Evolutionary conservation across 768 basidiomycete genomes (phyloP).

Genomic region (Boletellus sp.): DNA sequence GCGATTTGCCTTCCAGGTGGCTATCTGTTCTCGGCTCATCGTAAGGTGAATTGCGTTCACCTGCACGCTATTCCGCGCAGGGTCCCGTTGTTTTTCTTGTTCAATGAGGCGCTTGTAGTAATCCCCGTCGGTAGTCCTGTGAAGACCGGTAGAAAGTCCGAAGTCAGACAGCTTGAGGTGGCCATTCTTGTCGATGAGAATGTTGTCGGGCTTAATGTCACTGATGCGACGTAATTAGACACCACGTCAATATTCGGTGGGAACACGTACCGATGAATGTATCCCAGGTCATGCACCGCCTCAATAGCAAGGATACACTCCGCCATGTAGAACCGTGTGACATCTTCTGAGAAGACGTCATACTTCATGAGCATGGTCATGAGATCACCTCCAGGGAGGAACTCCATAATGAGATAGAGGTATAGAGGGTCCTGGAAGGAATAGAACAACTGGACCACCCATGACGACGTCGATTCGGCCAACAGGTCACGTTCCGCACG

Average conservation of each 20-base stretch:
- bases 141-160: constrained; percentile 94
- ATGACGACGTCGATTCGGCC: constrained; percentile 93
- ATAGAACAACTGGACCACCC: constrained; percentile 97
- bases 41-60: constrained; percentile 97
- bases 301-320: constrained; percentile 98
- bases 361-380: constrained; percentile 99
- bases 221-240: constrained; percentile 39
- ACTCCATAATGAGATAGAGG: constrained; percentile 97
- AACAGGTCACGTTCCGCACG: constrained; percentile 95
- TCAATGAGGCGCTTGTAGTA: constrained; percentile 93
- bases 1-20: constrained; percentile 98
- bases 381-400: constrained; percentile 88
- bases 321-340: constrained; percentile 98
- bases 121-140: constrained; percentile 92
- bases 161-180: constrained; percentile 99
- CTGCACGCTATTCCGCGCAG: constrained; percentile 90
- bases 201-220: constrained; percentile 99
- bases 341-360: constrained; percentile 97
- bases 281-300: constrained; percentile 97
- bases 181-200: constrained; percentile 94
- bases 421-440: constrained; percentile 97
- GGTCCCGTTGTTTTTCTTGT: constrained; percentile 58
- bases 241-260: neutral
- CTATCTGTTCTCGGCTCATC: constrained; percentile 95
- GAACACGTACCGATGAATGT: constrained; percentile 84